These are phyloP conservation scores for Alternaria incomplexa DNA, from an alignment of 2,329 filamentous ascomycete species.

Conservation along the genomic window DNA sequence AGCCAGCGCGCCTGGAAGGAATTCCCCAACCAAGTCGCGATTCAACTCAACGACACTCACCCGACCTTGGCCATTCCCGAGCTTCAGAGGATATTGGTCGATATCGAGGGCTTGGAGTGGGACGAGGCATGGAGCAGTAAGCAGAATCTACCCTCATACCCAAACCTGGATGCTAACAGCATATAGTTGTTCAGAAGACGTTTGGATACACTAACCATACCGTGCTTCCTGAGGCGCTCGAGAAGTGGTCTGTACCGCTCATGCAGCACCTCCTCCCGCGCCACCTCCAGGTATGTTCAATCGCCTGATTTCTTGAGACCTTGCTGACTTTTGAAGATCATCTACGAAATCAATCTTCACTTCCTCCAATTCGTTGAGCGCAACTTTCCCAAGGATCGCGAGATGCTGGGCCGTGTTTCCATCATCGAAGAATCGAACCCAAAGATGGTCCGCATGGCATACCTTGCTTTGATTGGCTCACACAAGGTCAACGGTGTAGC, in stretches of 20 bases:
- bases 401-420: slow-evolving; percentile 85
- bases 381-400: slow-evolving; percentile 85
- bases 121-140: slow-evolving; percentile 83
- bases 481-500: slow-evolving; percentile 99
- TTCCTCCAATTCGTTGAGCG: slow-evolving; percentile 93
- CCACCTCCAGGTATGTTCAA: slow-evolving; percentile 69
- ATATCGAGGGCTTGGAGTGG: slow-evolving; percentile 91
- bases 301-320: not conserved
- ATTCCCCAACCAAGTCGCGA: slow-evolving; percentile 93
- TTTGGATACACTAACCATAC: slow-evolving; percentile 99
- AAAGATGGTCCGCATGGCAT: slow-evolving; percentile 99
- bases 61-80: slow-evolving; percentile 96
- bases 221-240: slow-evolving; percentile 91
- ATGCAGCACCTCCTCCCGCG: slow-evolving; percentile 91
- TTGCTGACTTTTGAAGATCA: slow-evolving; percentile 63
- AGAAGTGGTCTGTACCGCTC: slow-evolving; percentile 97
- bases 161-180: slow-evolving; percentile 14
- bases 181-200: slow-evolving; percentile 58
- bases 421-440: slow-evolving; percentile 97
- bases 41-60: slow-evolving; percentile 98
- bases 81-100: slow-evolving; percentile 88
- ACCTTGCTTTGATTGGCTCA: slow-evolving; percentile 90
- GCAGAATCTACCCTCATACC: slow-evolving; percentile 31
- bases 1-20: slow-evolving; percentile 87
- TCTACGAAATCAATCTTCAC: slow-evolving; percentile 95